Conservation (phyloP, 768 basidiomycete genomes). For the Boletus sensibilis region DNA sequence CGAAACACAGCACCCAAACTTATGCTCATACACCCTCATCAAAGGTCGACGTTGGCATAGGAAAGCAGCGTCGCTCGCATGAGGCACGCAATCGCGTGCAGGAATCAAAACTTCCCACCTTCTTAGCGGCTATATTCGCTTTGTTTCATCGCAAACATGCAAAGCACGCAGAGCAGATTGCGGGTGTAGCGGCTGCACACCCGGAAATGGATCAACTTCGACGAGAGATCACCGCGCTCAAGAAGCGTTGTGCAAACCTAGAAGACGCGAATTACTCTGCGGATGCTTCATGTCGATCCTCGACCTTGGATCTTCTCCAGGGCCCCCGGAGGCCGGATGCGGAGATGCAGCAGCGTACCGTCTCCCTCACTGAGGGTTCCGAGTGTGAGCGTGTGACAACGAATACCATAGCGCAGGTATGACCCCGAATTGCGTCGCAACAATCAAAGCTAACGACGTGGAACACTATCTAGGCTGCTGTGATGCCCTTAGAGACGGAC, state of each 20-base stretch:
- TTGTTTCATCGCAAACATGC: neutral
- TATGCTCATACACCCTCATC: neutral
- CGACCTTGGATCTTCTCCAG: neutral
- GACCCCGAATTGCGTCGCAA: neutral
- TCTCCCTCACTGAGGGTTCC: neutral
- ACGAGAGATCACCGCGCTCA: neutral
- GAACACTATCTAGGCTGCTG: neutral
- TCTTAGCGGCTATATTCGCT: neutral
- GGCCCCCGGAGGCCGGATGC: neutral
- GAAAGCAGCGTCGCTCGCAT: neutral
- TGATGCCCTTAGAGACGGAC: neutral
- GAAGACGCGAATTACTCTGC: neutral
- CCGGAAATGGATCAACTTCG: conserved; percentile 2
- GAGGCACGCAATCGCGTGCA: neutral
- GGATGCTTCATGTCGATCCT: neutral
- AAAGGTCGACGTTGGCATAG: neutral
- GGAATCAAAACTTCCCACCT: neutral
- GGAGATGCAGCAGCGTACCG: neutral
- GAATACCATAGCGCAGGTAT: neutral
- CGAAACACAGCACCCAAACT: neutral
- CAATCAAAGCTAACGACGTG: neutral
- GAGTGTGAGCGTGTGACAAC: neutral
- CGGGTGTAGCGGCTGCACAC: neutral
- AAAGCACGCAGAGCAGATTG: neutral
- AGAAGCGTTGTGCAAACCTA: neutral